Percentiles rank a stretch among this genome's conserved stretches.
These are phyloP conservation scores for Phialophora macrospora DNA, from an alignment of 2,329 filamentous ascomycete genomes.

Conservation along the genomic window DNA sequence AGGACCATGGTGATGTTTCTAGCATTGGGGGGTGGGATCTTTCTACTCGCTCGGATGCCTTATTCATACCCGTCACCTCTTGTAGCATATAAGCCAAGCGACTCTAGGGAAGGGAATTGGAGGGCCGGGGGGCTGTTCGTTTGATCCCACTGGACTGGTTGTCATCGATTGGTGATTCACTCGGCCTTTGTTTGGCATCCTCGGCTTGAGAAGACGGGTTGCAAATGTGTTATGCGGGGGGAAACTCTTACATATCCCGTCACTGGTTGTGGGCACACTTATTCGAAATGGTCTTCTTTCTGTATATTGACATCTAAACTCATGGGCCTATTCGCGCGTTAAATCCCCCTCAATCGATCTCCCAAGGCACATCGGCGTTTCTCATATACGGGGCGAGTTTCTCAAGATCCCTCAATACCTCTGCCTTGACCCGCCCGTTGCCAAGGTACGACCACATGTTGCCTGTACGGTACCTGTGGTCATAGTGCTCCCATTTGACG, in stretches of 20 bases:
- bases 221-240: too few species aligned
- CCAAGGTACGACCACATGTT: conserved; percentile 30
- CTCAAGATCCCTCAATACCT: conserved; percentile 15
- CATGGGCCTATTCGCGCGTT: background rate
- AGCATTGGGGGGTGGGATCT: background rate
- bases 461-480: conserved; percentile 15
- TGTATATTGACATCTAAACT: background rate
- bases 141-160: background rate
- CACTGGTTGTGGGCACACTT: background rate
- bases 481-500: conserved; percentile 29
- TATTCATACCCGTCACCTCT: too few species aligned
- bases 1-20: background rate
- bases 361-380: conserved; percentile 25
- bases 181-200: background rate
- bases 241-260: too few species aligned
- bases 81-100: too few species aligned
- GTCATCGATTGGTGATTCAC: background rate
- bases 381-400: conserved; percentile 27
- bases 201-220: background rate
- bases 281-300: background rate
- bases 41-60: background rate
- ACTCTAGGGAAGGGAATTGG: too few species aligned
- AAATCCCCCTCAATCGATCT: conserved; percentile 5
- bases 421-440: conserved; percentile 28
- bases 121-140: too few species aligned